Base-by-base conservation (phyloP, 2,329 filamentous ascomycete genomes). In the Onygenales sp. region DNA sequence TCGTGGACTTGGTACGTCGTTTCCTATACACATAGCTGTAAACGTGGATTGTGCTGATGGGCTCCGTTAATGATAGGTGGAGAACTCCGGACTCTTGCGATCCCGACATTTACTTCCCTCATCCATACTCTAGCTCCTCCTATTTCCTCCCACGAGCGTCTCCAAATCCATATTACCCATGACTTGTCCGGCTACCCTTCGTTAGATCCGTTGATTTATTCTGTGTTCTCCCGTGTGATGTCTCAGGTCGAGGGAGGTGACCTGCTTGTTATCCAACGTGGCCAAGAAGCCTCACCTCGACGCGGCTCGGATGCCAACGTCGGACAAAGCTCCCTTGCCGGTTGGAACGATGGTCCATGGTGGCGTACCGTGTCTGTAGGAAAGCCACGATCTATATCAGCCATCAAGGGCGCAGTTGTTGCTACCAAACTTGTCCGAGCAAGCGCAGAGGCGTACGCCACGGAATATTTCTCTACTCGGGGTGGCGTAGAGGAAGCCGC, bases 171-270 rank as follows among this genome's bases (percentile, higher is more conserved):
- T 74, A 94, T 93, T 58, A 95, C 92, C 7, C 93, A 98, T 75
- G 93, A 97, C 69, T 82, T 98, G 43, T 84, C 90, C 61, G 89
- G 89, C 61, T 98, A 98, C 68, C 93, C 93, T 2, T 92, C 89
- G 14, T 83, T 98, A 61, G 92, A 97, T 67, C 90, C 92, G 14
- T 80, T 96, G 52, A 88, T 97, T 62, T 89, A 97, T 72, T 81
- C 81, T 54, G 90, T 93, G 58, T 98, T 98, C 74, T 87, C 87
- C 52, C 85, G 90, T 51, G 91, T 98, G 64, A 98, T 98, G 93
- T 82, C 90, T n/a, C 93, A 98, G 73, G 93, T 98, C 45, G 93
- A 98, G 72, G 93, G 93, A 59, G 93, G 93, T 52, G 93, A 97
- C 64, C 78, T 98, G 14, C 79, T 97, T 52, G 93, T 98, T 52